Conservation (phyloP, 805 yeast genomes). For the Cyberlindnera subsufficiens region DNA sequence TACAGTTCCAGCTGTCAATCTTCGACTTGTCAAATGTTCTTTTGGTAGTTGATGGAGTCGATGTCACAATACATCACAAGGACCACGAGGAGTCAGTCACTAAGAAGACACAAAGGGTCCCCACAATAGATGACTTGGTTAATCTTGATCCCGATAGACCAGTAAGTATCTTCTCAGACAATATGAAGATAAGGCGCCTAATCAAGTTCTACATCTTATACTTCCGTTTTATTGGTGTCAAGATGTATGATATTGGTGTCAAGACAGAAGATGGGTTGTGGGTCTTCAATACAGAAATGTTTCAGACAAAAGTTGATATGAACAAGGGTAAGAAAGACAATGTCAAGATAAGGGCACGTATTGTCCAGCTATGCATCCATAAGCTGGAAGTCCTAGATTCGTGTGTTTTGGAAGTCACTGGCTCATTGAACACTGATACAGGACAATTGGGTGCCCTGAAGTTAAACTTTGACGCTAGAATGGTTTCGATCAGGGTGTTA, state of each 20-base stretch:
- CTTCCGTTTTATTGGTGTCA: conserved; percentile 20
- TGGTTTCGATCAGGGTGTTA: conserved; percentile 12
- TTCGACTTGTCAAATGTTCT: conserved; percentile 12
- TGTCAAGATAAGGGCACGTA: conserved; percentile 9
- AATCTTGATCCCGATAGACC: conserved; percentile 12
- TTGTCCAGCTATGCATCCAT: conserved; percentile 15
- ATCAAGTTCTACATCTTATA: conserved; percentile 16
- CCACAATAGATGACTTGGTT: conserved; percentile 5
- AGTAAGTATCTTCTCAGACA: conserved; percentile 12
- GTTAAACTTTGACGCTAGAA: conserved; percentile 14
- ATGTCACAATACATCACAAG: conserved; percentile 6
- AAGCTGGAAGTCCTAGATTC: conserved; percentile 17
- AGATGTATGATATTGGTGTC: conserved; percentile 10
- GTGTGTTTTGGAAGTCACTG: conserved; percentile 12
- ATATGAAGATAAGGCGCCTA: conserved; percentile 1
- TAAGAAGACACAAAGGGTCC: not conserved
- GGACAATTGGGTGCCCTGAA: conserved; percentile 16
- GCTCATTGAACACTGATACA: conserved; percentile 11
- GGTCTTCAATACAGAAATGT: conserved; percentile 8
- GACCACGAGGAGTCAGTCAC: not conserved
- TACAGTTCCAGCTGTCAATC: conserved; percentile 12
- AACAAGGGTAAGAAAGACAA: conserved; percentile 3
- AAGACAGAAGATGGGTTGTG: conserved; percentile 10
- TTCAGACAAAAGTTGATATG: conserved; percentile 13
- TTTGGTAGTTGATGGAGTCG: conserved; percentile 16